phyloP scores from a whole-genome alignment of 495 filamentous ascomycete genomes.

The Saxophila tyrrhenica region DNA sequence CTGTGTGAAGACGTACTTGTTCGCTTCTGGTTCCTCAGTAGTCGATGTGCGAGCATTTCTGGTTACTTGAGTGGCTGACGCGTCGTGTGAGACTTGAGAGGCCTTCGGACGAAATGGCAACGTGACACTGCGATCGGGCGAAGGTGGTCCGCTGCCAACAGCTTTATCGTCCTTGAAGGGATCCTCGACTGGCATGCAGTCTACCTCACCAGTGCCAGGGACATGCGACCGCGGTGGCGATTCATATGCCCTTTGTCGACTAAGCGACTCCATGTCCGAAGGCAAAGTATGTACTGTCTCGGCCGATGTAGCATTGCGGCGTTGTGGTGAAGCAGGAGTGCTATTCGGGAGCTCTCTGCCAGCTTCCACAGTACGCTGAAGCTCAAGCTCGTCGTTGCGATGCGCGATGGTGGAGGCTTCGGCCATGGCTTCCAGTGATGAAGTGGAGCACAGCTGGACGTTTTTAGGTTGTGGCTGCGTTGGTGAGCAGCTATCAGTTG shows the following conservation, averaged over 20 bases:
- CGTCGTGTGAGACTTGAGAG: background rate
- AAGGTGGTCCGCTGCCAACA: background rate
- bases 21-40: no score
- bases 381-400: background rate
- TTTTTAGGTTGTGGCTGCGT: no score
- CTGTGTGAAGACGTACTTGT: background rate
- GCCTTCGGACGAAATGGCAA: background rate
- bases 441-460: background rate
- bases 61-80: no score
- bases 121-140: background rate
- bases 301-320: background rate
- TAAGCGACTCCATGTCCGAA: conserved; percentile 7
- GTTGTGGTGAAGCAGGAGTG: background rate
- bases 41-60: no score
- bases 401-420: background rate
- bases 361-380: no score
- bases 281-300: background rate
- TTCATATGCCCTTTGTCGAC: conserved; percentile 1
- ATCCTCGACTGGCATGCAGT: background rate
- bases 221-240: background rate
- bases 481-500: no score
- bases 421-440: conserved; percentile 7
- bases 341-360: no score
- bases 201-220: background rate
- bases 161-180: background rate